Evolutionary conservation across 441 rosid species (phyloP).

Genomic region (Isatis lusitanica): DNA sequence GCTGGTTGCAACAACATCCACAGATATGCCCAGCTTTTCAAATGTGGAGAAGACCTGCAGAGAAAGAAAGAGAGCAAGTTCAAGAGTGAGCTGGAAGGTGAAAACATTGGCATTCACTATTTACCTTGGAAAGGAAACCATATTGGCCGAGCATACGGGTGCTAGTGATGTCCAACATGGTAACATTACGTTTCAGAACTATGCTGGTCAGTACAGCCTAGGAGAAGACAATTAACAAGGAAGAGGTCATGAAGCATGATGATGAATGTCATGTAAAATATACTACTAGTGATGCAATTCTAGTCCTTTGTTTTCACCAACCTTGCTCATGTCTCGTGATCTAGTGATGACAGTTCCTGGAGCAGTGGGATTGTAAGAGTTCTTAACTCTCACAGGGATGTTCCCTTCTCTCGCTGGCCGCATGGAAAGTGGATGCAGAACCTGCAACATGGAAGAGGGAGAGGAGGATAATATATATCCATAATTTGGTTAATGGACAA

Average conservation of each 20-base stretch:
- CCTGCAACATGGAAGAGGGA: neutral
- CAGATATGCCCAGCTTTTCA: conserved; percentile 2
- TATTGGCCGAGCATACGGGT: conserved; percentile 7
- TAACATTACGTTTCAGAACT: conserved; percentile 9
- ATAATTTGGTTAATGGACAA: neutral
- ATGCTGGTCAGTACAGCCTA: conserved; percentile 15
- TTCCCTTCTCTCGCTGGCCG: conserved; percentile 12
- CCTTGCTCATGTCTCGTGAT: conserved; percentile 14
- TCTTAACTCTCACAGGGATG: conserved; percentile 8
- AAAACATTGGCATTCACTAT: neutral
- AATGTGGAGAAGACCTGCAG: neutral
- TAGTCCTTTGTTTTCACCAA: neutral
- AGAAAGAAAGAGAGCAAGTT: neutral
- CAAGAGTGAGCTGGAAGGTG: neutral
- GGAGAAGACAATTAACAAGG: neutral
- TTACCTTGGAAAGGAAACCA: conserved; percentile 8
- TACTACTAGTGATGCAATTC: neutral
- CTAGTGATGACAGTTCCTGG: conserved; percentile 7
- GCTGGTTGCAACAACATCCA: conserved; percentile 12
- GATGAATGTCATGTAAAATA: neutral
- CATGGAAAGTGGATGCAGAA: conserved; percentile 9
- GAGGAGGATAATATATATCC: neutral
- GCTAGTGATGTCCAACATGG: conserved; percentile 12
- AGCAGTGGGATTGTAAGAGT: conserved; percentile 14
- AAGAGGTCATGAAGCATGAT: neutral